Base-by-base conservation (phyloP, 2,329 filamentous ascomycete genomes). In the Ascochyta lentis region DNA sequence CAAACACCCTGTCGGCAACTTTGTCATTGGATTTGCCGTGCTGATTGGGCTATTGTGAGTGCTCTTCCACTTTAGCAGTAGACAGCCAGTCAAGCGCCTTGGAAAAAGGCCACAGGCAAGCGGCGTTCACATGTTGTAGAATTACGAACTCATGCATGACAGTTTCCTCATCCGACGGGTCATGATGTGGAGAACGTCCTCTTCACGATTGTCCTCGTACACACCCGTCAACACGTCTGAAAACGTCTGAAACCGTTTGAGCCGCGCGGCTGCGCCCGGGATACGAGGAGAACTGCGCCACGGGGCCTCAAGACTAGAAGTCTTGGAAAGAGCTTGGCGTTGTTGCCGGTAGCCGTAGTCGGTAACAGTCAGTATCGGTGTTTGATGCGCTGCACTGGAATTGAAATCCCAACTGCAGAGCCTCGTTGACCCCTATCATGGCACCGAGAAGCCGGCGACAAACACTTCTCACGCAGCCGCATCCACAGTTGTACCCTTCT, bases 1-100 rank as follows among this genome's bases (percentile, higher is more conserved):
- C 23, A 53, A 58, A 23, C 66, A 68, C 22, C 64, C 66, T 3
- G 45, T 68, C 35, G 65, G 54, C 6, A 68, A 67, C 44, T 66
- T 68, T 40, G 47, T 68, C 27, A 24, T 66, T 23, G 58, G 65
- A 10, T 53, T 66, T 7, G 48, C 48, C 19, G 59, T 61, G 16
- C 31, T 65, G 3, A 56, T 63, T 35, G 53, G 31, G 46, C 26
- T 67, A 54, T 68, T 67, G 66, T 68, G 65, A 68, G 66, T 56
- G 27, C 39, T 48, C 46, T 49, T 15, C 34, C 46, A 22, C 10
- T 31, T 49, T 24, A 35, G 29, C 22, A 39, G 31, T 38, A 24
- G 59, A 47, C 35, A 47, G 49, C 49, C 58, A 34, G 58, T 63
- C 47, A 64, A 60, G 26, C n/a, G 24, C 37, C 24, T 45, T 64